These are phyloP conservation scores for Neurospora tetraspora DNA, from an alignment of 495 filamentous ascomycete genomes.

Conservation along the genomic window DNA sequence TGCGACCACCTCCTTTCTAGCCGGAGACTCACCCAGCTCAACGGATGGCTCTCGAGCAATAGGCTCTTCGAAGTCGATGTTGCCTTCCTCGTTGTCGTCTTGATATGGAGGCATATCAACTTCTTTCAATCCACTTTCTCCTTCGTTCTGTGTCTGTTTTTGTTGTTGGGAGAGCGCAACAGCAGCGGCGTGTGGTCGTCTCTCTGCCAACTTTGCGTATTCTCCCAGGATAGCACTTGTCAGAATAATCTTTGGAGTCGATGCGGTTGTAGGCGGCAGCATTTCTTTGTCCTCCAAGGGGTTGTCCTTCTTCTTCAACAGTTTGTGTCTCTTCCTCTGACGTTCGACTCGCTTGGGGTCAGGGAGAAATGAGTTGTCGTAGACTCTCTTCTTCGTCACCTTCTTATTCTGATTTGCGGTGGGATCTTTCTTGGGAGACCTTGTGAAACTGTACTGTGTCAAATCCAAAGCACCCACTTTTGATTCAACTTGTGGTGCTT, in stretches of 20 bases:
- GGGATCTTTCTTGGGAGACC: background rate
- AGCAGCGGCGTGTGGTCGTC: background rate
- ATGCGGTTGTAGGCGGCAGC: background rate
- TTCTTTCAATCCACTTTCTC: background rate
- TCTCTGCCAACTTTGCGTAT: background rate
- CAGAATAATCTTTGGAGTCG: background rate
- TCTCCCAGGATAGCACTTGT: background rate
- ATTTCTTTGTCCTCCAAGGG: background rate
- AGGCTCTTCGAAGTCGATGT: background rate
- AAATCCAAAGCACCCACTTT: conserved; percentile 9
- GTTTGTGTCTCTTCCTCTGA: background rate
- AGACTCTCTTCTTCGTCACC: background rate
- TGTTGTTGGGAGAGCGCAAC: background rate
- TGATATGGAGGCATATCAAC: background rate
- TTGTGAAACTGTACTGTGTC: conserved; percentile 4
- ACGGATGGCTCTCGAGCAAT: background rate
- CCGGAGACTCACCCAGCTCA: background rate
- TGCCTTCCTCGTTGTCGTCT: background rate
- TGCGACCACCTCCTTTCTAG: background rate
- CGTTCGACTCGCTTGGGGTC: background rate
- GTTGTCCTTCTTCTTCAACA: background rate
- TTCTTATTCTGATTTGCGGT: background rate
- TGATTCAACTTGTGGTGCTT: background rate
- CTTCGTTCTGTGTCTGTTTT: background rate
- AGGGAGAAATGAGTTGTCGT: conserved; percentile 7